Evolutionary conservation across 768 basidiomycete species (phyloP).

Genomic region (Macrocybe gigantea): DNA sequence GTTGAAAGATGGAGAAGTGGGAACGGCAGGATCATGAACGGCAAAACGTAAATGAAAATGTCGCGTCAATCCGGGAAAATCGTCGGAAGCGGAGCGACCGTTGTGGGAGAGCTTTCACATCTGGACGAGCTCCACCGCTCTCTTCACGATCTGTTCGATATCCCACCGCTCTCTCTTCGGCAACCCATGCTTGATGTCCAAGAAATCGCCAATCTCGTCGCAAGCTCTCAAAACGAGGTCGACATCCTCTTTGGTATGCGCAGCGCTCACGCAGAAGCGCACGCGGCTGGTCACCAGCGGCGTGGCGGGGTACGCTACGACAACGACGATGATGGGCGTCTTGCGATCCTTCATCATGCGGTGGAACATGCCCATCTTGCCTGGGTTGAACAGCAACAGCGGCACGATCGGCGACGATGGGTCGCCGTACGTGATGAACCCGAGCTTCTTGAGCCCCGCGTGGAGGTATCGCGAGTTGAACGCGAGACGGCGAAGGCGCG

Average conservation of each 20-base stretch:
- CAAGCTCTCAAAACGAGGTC: conserved; percentile 81
- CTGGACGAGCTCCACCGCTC: conserved; percentile 65
- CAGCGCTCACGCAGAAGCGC: conserved; percentile 89
- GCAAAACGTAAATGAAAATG: too few relatives aligned
- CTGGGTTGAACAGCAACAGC: conserved; percentile 85
- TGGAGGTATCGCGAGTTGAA: conserved; percentile 96
- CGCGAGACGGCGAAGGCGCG: conserved; percentile 80
- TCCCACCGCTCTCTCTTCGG: conserved; percentile 60
- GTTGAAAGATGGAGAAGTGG: too few relatives aligned
- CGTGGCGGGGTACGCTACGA: conserved; percentile 89
- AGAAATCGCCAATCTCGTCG: conserved; percentile 84
- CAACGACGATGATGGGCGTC: conserved; percentile 83
- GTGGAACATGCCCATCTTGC: conserved; percentile 90
- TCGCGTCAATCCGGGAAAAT: too few relatives aligned
- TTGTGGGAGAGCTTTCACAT: too few relatives aligned
- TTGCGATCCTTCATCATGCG: conserved; percentile 78
- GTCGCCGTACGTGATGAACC: conserved; percentile 95
- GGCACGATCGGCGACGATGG: conserved; percentile 92
- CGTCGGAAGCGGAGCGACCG: too few relatives aligned
- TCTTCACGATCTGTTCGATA: conserved; percentile 63
- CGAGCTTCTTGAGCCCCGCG: conserved; percentile 79
- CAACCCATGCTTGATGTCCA: conserved; percentile 84
- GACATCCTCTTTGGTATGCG: conserved; percentile 97
- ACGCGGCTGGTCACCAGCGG: conserved; percentile 84
- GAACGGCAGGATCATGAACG: too few relatives aligned